Base-by-base conservation (phyloP, 768 basidiomycete genomes). In the Cystobasidium onofrii region DNA sequence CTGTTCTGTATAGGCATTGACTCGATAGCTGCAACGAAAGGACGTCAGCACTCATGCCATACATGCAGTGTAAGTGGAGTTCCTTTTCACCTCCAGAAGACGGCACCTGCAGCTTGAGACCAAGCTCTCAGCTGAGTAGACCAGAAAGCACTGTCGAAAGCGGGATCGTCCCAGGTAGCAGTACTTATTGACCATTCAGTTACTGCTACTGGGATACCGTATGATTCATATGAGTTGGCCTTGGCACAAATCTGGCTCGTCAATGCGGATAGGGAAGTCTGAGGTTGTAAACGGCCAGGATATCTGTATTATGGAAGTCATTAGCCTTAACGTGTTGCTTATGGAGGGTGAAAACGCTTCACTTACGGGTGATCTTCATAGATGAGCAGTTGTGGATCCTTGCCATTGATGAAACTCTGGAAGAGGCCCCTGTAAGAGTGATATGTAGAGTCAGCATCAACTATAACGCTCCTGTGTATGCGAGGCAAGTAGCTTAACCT, bases 131-230 rank as follows among this genome's bases (percentile, higher is more conserved):
- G 41, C 55, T 80, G 78, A 36, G 74, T 70, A 43, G 75, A 60
- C 73, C 75, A 80, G 76, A 79, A 78, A n/a, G 66, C 23, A 33
- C 54, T 65, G 52, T 79, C 79, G 69, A 77, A 80, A 2, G 25
- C 63, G 25, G 61, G n/a, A 29, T 73, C 73, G 50, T 78, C 44
- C 54, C 31, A 76, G 54, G 79, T 72, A 1, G 76, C 77, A 0
- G 77, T 78, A 65, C 75, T 75, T 33, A 73, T 52, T 36, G 75
- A 50, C 67, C 69, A 61, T 36, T 71, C 66, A 1, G 46, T 62
- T 4, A 71, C 33, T 12, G 52, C 41, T 20, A 79, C 73, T 0
- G 79, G 78, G 34, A 76, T 72, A 18, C 61, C 65, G 69, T 76
- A 79, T 23, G 52, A n/a, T 31, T 63, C 67, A 67, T 77, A 74